Evolutionary conservation across 345 rosid species (phyloP), one percentile per base, ranked within the genome.

Genomic region (Draba incana): DNA sequence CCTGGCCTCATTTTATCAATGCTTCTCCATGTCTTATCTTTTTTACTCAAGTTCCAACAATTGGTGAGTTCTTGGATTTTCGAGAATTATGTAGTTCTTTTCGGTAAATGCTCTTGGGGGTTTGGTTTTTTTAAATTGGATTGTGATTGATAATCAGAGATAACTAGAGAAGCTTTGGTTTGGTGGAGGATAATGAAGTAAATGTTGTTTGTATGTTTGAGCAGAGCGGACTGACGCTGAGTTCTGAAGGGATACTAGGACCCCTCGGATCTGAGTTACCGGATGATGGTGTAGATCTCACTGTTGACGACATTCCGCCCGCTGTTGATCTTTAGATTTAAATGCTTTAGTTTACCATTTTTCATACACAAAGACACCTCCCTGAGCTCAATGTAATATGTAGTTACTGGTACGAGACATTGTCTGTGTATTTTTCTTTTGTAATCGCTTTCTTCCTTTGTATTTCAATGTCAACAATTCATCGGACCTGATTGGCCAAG

Each of bases 171-270:
- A 41, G 53, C 25, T 53, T 71, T 50, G 23, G 9, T 49, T 20
- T 35, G 27, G 10, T 45, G 55, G 52, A 51, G 43, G 57, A 35
- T 67, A 27, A 35, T 35, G 0, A 37, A 61, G 12, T 37, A 54
- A 5, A 46, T 28, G 64, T 10, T 67, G 54, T 13, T 2, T 66
- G 51, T 45, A 23, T 50, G 64, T 55, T 63, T 53, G 69, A 77
- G 74, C 92, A 87, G 99, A 86, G 98, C 31, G 96, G 97, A 64
- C 63, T 89, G 62, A 87, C 85, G 8, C 83, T 94, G 49, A 90
- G 86, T 72, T 77, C 96, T 0, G 97, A 87, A 27, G 98, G 94
- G 51, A 84, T 87, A 13, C 64, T 90, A 79, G 96, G 97, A 62
- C 88, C 88, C 0, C 76, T 85, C 20, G 67, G 80, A 15, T 80